Base-by-base conservation (phyloP, 2,329 filamentous ascomycete species). In the Aureobasidium leucospermi region DNA sequence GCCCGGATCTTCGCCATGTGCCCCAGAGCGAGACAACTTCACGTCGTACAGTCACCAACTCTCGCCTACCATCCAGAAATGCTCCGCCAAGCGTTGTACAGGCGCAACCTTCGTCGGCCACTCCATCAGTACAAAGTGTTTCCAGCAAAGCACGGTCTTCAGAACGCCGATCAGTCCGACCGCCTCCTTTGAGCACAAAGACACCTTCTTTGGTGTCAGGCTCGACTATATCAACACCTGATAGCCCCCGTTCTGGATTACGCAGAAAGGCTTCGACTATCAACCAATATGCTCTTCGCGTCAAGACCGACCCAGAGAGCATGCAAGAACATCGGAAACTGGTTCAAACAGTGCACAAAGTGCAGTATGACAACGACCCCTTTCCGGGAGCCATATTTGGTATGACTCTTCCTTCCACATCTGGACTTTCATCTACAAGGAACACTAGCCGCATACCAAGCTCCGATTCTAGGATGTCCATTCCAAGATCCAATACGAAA, bases 181-280 rank as follows among this genome's bases (percentile, higher is more conserved):
- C 56, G 38, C 62, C 63, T 23, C 56, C 64, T 60, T 52, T 63
- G 9, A 70, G 62, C 55, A 71, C 71, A 57, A 70, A 71, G 47
- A 78, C 77, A 15, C 77, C 77, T 15, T 79, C 77, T n/a, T 71
- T 78, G 19, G 73, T 75, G 36, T 79, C 77, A 51, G 77, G 75
- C 36, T 78, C 77, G 19, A 78, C 77, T 34, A 71, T 70, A 39
- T 79, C 76, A 28, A 76, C 74, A 4, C 69, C 72, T 43, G 76
- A 78, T 53, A 78, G 75, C 61, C 76, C 76, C 45, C 68, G 71
- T 55, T 74, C 75, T 65, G 68, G 72, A n/a, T 63, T 79, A 43
- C 71, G 75, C 55, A 73, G 75, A 51, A 78, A 78, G 63, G 72
- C 74, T 39, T 77, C 76, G 4, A 74, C 67, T 19, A 73, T 78